Evolutionary conservation across 192 early-diverging fungal species (phyloP).

Genomic region (Coemansia sp.): DNA sequence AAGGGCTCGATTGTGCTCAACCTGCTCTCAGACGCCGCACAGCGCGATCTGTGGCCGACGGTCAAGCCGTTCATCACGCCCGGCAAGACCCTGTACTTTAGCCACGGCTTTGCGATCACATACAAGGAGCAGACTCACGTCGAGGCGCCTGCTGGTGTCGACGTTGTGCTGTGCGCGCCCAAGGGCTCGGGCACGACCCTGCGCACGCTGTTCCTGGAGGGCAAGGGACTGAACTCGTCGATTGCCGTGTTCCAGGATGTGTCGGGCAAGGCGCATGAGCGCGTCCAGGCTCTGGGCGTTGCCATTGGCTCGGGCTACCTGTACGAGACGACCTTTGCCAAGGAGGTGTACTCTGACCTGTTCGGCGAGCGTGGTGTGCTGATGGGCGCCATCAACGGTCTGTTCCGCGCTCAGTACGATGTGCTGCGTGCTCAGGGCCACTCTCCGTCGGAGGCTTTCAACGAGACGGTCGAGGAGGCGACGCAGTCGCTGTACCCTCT

Average conservation of each 20-base stretch:
- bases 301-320: slow-evolving; percentile 96
- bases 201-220: slow-evolving; percentile 92
- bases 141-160: slow-evolving; percentile 86
- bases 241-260: slow-evolving; percentile 93
- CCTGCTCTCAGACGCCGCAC: slow-evolving; percentile 94
- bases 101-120: slow-evolving; percentile 94
- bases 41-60: slow-evolving; percentile 85
- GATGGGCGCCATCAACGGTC: slow-evolving; percentile 97
- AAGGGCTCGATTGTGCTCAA: slow-evolving; percentile 92
- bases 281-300: slow-evolving; percentile 85
- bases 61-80: slow-evolving; percentile 87
- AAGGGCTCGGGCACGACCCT: slow-evolving; percentile 97
- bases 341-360: slow-evolving; percentile 96
- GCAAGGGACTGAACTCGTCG: slow-evolving; percentile 96
- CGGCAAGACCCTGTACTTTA: slow-evolving; percentile 98
- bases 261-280: slow-evolving; percentile 91
- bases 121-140: slow-evolving; percentile 90
- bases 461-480: slow-evolving; percentile 99
- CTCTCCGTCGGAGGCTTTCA: slow-evolving; percentile 97
- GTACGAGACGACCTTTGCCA: slow-evolving; percentile 95
- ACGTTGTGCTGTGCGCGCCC: slow-evolving; percentile 94
- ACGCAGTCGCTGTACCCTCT: slow-evolving; percentile 97
- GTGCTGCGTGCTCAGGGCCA: slow-evolving; percentile 91
- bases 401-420: slow-evolving; percentile 96
- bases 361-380: slow-evolving; percentile 95